Conservation (phyloP, 2,329 filamentous ascomycete genomes). For the Colletotrichum liaoningense region DNA sequence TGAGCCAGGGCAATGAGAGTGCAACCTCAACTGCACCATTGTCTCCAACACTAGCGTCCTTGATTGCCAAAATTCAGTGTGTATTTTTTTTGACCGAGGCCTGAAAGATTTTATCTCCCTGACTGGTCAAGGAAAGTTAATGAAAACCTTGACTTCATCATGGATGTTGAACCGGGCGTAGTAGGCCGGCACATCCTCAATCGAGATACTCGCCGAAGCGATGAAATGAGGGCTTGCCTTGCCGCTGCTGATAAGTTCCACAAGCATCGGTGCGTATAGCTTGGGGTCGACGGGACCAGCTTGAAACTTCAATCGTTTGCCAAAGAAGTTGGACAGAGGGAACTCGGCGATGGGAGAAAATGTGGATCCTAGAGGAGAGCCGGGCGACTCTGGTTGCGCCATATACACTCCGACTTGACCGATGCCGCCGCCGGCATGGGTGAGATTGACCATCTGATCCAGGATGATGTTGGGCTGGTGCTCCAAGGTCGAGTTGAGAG, state of each 20-base stretch:
- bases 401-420: conserved; percentile 40
- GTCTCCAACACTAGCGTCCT: too few relatives aligned
- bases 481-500: conserved; percentile 35
- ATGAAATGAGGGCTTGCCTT: conserved; percentile 43
- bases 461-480: conserved; percentile 34
- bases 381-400: conserved; percentile 22
- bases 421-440: conserved; percentile 36
- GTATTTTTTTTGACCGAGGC: too few relatives aligned
- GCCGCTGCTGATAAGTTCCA: conserved; percentile 38
- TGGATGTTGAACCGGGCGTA: conserved; percentile 41
- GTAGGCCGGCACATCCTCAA: conserved; percentile 42
- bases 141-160: conserved; percentile 39
- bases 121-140: background rate
- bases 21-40: too few relatives aligned
- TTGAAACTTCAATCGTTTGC: conserved; percentile 33
- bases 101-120: too few relatives aligned
- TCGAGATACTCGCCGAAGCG: conserved; percentile 40
- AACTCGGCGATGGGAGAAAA: conserved; percentile 34
- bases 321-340: conserved; percentile 37
- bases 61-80: too few relatives aligned
- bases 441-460: conserved; percentile 35
- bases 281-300: conserved; percentile 15
- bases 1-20: too few relatives aligned
- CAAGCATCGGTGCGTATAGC: conserved; percentile 24
- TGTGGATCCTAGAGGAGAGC: conserved; percentile 26